These are phyloP conservation scores for Sphaerulina populicola DNA, from an alignment of 2,329 filamentous ascomycete species.

Conservation along the genomic window DNA sequence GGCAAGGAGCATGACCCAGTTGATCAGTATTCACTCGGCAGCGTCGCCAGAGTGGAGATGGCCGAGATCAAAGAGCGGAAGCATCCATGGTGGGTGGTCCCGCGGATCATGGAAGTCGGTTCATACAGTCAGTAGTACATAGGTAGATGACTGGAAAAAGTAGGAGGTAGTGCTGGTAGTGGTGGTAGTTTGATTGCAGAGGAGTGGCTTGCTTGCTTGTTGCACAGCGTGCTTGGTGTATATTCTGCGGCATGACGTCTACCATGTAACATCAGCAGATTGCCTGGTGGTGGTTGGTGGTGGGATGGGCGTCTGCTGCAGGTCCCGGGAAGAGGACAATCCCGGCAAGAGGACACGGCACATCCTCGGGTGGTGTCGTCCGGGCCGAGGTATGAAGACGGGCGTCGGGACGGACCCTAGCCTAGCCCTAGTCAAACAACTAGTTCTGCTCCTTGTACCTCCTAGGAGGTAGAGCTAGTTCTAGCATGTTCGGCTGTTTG, in stretches of 20 bases:
- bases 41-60: conserved; percentile 31
- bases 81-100: conserved; percentile 42
- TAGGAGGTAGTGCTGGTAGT: no score
- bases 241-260: background rate
- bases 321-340: background rate
- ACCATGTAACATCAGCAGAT: background rate
- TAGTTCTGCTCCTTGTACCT: no score
- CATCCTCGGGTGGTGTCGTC: background rate
- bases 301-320: no score
- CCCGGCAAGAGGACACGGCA: no score
- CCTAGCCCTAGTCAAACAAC: no score
- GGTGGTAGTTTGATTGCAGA: background rate
- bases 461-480: no score
- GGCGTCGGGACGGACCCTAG: background rate
- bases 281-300: no score
- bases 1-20: conserved; percentile 10
- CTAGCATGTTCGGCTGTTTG: background rate
- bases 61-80: conserved; percentile 36
- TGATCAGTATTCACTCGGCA: conserved; percentile 10
- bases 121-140: no score
- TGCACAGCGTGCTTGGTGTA: background rate
- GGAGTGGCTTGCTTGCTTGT: background rate
- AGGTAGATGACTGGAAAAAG: no score
- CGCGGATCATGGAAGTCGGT: conserved; percentile 29
- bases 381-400: no score